phyloP scores from a whole-genome alignment of 2,329 filamentous ascomycete genomes.

The Penicillium rolfsii region DNA sequence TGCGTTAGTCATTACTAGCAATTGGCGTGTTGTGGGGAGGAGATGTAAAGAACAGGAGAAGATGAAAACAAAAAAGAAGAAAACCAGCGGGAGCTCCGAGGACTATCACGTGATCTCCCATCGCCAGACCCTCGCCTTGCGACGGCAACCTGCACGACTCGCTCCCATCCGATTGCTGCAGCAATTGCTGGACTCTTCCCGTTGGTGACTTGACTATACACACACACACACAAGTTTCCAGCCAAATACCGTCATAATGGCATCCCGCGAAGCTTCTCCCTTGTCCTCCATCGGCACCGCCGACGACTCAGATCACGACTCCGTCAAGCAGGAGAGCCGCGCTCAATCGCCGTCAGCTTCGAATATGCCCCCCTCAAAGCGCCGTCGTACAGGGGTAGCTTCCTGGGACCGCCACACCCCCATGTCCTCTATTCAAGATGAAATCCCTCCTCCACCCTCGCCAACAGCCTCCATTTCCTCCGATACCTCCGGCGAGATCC shows the following conservation, averaged over 20 bases:
- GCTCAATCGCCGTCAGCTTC: slow-evolving; percentile 48
- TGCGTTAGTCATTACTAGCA: not conserved
- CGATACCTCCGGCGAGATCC: slow-evolving; percentile 85
- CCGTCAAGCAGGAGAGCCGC: slow-evolving; percentile 56
- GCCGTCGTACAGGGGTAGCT: slow-evolving; percentile 50
- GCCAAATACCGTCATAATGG: slow-evolving; percentile 39
- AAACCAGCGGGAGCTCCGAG: not conserved
- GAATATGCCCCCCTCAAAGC: slow-evolving; percentile 53
- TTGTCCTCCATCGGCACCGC: slow-evolving; percentile 68
- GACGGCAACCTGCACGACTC: not conserved
- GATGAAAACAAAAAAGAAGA: slow-evolving; percentile 3
- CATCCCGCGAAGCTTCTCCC: slow-evolving; percentile 57
- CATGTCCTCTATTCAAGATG: slow-evolving; percentile 47
- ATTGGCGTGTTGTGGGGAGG: not conserved
- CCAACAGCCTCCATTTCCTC: slow-evolving; percentile 76
- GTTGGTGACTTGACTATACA: not conserved
- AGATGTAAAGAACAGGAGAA: not conserved
- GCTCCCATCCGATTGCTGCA: not conserved
- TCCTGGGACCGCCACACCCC: slow-evolving; percentile 57
- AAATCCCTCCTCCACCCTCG: slow-evolving; percentile 46
- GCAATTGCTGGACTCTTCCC: not conserved
- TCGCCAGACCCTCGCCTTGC: slow-evolving; percentile 11
- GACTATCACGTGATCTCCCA: slow-evolving; percentile 16
- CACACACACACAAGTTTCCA: too few species aligned
- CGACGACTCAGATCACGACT: slow-evolving; percentile 60